Percentiles rank a stretch among this genome's conserved stretches.
These are phyloP conservation scores for Diaporthe ilicicola DNA, from an alignment of 2,329 filamentous ascomycete species.

Conservation along the genomic window DNA sequence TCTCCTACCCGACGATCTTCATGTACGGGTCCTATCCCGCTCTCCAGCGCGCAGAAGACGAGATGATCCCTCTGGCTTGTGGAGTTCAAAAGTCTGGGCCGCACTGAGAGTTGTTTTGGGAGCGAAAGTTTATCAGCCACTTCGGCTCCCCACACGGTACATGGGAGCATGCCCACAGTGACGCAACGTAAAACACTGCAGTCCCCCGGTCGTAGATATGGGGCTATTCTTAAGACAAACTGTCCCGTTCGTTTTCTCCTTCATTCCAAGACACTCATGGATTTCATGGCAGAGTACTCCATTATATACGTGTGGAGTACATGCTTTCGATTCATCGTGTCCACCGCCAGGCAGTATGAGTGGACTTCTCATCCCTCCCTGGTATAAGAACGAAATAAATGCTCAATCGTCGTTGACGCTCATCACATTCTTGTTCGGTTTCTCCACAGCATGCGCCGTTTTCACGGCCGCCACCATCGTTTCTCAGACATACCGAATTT, in stretches of 20 bases:
- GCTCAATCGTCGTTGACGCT: constrained; percentile 7
- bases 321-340: background rate
- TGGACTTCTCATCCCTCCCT: constrained; percentile 21
- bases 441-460: constrained; percentile 44
- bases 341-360: constrained; percentile 19
- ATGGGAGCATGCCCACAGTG: background rate
- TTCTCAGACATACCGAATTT: constrained; percentile 43
- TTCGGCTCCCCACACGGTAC: background rate
- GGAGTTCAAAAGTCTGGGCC: constrained; percentile 1
- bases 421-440: constrained; percentile 43
- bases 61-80: background rate
- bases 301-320: constrained; percentile 15
- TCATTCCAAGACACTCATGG: background rate
- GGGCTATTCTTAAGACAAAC: background rate
- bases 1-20: background rate
- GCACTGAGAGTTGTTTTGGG: constrained; percentile 6
- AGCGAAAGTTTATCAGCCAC: constrained; percentile 9
- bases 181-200: background rate
- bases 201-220: background rate
- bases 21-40: background rate
- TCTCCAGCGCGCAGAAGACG: background rate
- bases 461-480: constrained; percentile 43
- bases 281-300: constrained; percentile 11
- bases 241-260: background rate
- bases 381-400: background rate